A percentile compares a stretch with the other conserved stretches of the same genome.
Conservation (phyloP, 1,284 basidiomycete genomes). For the Testicularia cyperi region DNA sequence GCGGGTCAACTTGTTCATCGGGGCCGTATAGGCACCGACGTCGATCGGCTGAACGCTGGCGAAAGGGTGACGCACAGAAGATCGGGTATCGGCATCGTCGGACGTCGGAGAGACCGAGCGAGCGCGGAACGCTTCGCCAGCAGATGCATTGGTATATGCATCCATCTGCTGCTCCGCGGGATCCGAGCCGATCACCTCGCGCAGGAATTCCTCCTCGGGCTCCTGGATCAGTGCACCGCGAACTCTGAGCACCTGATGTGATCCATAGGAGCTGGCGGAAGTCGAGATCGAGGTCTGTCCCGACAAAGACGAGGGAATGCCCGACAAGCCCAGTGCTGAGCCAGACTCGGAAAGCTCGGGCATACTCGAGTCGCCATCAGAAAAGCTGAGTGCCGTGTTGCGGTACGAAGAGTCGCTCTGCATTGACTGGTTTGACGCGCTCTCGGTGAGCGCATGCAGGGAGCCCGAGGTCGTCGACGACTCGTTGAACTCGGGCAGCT, state of each 20-base stretch:
- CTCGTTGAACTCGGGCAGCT: constrained; percentile 48
- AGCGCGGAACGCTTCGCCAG: no score
- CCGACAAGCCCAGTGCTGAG: constrained; percentile 25
- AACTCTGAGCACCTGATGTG: constrained; percentile 31
- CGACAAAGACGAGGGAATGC: constrained; percentile 12
- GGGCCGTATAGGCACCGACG: no score
- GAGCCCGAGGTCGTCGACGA: constrained; percentile 20
- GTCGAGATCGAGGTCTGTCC: constrained; percentile 16
- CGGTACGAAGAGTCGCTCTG: constrained; percentile 21
- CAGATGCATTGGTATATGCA: no score
- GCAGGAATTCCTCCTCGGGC: constrained; percentile 48
- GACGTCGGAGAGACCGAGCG: no score
- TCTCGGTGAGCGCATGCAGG: constrained; percentile 10
- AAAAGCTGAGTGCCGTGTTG: constrained; percentile 15
- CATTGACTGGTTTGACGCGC: constrained; percentile 15
- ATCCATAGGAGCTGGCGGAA: constrained; percentile 16
- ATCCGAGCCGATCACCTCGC: constrained; percentile 41
- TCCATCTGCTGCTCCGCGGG: constrained; percentile 9
- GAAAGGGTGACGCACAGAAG: no score
- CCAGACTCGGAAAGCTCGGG: constrained; percentile 16
- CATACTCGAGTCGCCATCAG: constrained; percentile 12
- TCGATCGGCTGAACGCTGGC: no score
- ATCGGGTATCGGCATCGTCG: no score
- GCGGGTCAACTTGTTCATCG: no score
- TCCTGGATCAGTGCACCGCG: constrained; percentile 57